Evolutionary conservation across 2,329 filamentous ascomycete genomes (phyloP).

Genomic region (Diaporthe ilicicola): DNA sequence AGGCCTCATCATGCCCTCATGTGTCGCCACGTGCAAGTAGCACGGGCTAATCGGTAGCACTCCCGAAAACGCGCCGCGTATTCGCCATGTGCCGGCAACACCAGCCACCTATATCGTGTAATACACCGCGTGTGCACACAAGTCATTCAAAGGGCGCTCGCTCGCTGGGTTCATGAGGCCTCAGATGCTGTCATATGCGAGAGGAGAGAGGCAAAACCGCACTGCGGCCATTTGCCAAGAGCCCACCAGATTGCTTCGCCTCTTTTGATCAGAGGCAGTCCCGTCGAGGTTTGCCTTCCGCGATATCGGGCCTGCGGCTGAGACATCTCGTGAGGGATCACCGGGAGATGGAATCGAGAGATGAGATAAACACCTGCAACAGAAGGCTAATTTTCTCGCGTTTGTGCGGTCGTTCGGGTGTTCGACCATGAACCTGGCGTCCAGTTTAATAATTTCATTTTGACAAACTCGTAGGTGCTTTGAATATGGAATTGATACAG

Average conservation of each 20-base stretch:
- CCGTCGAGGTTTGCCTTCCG: background rate
- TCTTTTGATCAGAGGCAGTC: background rate
- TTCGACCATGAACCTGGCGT: background rate
- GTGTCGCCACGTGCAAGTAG: slow-evolving; percentile 6
- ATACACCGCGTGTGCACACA: background rate
- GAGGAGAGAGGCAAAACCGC: background rate
- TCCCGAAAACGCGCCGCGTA: background rate
- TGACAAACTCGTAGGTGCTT: background rate
- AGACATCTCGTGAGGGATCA: background rate
- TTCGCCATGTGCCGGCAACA: background rate
- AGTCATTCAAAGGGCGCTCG: background rate
- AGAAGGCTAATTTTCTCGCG: background rate
- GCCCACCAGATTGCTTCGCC: slow-evolving; percentile 2
- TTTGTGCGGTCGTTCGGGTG: background rate
- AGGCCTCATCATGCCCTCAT: too few species aligned
- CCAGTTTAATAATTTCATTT: background rate
- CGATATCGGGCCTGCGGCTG: background rate
- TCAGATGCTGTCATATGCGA: background rate
- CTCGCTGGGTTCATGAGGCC: slow-evolving; percentile 13
- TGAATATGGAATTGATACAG: too few species aligned
- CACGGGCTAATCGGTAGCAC: background rate
- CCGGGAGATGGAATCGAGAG: background rate
- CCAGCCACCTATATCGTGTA: slow-evolving; percentile 7
- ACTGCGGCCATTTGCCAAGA: slow-evolving; percentile 21
- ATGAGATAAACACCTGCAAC: background rate